phyloP scores from a whole-genome alignment of 192 early-diverging fungal genomes.

The Coemansia sp. region DNA sequence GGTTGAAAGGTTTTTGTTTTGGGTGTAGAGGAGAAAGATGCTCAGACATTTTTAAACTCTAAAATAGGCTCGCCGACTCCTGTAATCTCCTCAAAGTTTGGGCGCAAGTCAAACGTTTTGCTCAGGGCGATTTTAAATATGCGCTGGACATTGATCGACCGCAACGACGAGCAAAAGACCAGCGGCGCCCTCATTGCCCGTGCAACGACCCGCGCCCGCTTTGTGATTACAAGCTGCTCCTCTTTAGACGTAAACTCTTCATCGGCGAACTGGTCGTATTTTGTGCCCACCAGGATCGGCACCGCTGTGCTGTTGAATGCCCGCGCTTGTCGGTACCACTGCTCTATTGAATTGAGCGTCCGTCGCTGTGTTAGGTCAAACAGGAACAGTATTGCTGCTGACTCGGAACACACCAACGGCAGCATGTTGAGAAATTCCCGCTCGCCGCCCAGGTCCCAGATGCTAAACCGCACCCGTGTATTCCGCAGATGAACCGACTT shows the following conservation, averaged over 20 bases:
- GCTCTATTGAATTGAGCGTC: conserved; percentile 89
- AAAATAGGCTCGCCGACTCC: conserved; percentile 89
- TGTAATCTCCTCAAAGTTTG: conserved; percentile 89
- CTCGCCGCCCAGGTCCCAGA: conserved; percentile 97
- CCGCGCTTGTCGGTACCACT: conserved; percentile 95
- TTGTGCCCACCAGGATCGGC: conserved; percentile 93
- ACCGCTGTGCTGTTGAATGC: conserved; percentile 96
- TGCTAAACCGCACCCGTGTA: conserved; percentile 92
- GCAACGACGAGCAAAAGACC: conserved; percentile 90
- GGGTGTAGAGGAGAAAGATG: neutral
- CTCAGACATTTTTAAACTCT: conserved; percentile 63
- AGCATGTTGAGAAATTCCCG: conserved; percentile 97
- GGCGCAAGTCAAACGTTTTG: conserved; percentile 91
- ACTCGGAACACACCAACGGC: conserved; percentile 94
- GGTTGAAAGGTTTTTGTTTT: neutral
- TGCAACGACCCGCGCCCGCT: conserved; percentile 86
- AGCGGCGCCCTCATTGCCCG: conserved; percentile 93
- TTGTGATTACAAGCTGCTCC: conserved; percentile 91
- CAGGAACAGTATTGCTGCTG: conserved; percentile 92
- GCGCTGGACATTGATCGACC: conserved; percentile 95
- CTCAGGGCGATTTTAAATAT: conserved; percentile 95
- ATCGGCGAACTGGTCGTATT: conserved; percentile 89
- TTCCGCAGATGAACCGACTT: conserved; percentile 89
- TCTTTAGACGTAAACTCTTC: conserved; percentile 64
- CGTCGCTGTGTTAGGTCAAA: conserved; percentile 92